A percentile compares a stretch with the other conserved stretches of the same genome.
Conservation (phyloP, 306 rosid species). For the Cicer judaicum region DNA sequence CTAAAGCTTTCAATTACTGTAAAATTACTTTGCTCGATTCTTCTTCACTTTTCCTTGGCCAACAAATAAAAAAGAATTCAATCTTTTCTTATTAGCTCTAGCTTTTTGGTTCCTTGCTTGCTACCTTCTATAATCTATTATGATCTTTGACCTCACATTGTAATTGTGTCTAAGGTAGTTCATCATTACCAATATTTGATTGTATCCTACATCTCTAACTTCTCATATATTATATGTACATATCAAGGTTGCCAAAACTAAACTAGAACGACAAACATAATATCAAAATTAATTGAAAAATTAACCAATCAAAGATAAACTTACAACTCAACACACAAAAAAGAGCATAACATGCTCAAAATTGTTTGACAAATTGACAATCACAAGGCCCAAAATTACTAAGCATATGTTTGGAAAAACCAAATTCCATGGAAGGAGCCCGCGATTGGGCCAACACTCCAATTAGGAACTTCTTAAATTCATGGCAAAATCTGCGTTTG, state of each 20-base stretch:
- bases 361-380: background rate
- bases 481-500: too few species aligned
- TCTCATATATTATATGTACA: background rate
- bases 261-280: background rate
- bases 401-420: too few species aligned
- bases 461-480: too few species aligned
- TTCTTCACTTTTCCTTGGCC: slow-evolving; percentile 6
- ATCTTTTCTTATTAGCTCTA: slow-evolving; percentile 2
- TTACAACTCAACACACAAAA: background rate
- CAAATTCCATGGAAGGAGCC: too few species aligned
- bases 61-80: background rate
- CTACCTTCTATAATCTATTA: background rate
- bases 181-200: background rate
- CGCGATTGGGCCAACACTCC: too few species aligned
- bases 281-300: background rate
- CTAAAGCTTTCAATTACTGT: background rate
- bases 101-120: background rate
- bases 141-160: background rate
- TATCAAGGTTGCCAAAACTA: background rate
- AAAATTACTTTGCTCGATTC: background rate
- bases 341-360: background rate
- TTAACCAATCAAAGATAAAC: background rate
- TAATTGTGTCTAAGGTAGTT: background rate
- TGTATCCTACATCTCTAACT: background rate
- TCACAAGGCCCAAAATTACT: background rate